Base-by-base conservation (phyloP, 495 filamentous ascomycete species). In the Hyaloscypha variabilis region DNA sequence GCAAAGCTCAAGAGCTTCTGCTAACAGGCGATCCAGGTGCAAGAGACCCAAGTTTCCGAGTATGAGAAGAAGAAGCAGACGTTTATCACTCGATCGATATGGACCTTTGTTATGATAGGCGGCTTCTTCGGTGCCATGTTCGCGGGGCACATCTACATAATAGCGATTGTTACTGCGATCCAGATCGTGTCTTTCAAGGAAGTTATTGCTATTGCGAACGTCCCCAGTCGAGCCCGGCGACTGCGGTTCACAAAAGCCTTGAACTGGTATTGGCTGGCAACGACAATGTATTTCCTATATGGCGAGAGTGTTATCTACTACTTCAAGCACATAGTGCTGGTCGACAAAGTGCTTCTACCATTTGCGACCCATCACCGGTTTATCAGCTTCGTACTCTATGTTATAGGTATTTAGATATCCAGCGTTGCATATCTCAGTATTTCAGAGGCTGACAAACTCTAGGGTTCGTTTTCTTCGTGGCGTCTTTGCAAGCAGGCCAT, bases 261-360 rank as follows among this genome's bases (percentile, higher is more conserved):
- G 72, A 97, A 97, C 74, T 99, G 96, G 96, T 99, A 99, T 77
- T 99, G 96, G 79, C 82, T 99, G 65, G 96, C 92, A n/a, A 90
- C 91, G 21, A 95, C 93, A 62, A 98, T 98, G 95, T 99, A 98
- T 80, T 99, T 96, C 70, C 80, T 99, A 31, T 98, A 99, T 71
- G 96, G 96, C 65, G 96, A 99, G 79, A 97, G 92, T 68, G 94
- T 99, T 67, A 95, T 99, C 65, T 99, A 98, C 79, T 99, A 99
- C 77, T 98, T 99, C 79, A 98, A 98, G 82, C 96, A 98, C 70
- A 91, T 99, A 62, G 85, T 99, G 31, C 77, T 98, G 64, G 91
- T 99, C n/a, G 94, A 97, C 77, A 90, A 88, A 74, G 90, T 98
- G 34, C 79, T 99, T 55, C 81, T 96, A 56, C 94, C 94, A 3